Evolutionary conservation across 257 asterid species (phyloP), one percentile per base, ranked within the genome.

Genomic region (Solanum sejunctum): DNA sequence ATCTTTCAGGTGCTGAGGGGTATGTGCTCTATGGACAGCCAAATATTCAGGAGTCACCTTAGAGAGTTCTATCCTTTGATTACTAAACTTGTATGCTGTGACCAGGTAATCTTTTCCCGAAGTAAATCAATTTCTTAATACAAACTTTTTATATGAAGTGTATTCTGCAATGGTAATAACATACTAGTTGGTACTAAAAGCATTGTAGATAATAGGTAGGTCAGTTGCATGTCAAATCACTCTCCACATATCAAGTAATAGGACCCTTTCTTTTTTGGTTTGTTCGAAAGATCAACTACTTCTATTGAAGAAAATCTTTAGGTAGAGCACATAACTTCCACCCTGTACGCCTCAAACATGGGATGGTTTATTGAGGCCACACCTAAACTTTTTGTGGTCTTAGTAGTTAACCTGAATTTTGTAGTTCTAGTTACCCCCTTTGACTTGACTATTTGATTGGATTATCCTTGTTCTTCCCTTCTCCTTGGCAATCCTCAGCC

Each of bases 61-160:
- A 87, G 94, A 86, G 96, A 93, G 87, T 96, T 96, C 87, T 96
- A 96, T 90, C 99, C 99, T 78, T 88, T 92, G 88, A 93, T 96
- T 80, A 93, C 99, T 7, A 96, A 93, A 90, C 99, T 96, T 21
- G 95, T 96, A 79, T 93, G 97, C 95, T 92, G 96, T 79, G 96
- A 96, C 90, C 99, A 95, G 99, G 99, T 96, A 93, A 89, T 73
- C 71, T 84, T 89, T 15, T 77, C 58, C 60, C 84, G 81, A 10
- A 43, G 60, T n/a, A 43, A 63, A 63, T 60, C 13, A 49, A 28
- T 56, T 71, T 71, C 18, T 41, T 43, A 82, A 54, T 49, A 26
- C 12, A 51, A 77, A 21, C 45, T 51, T 47, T 51, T 77, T 77
- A 32, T 13, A 71, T 69, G 63, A 51, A 51, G 17, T 4, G 45